Evolutionary conservation across 2,329 filamentous ascomycete genomes (phyloP), one percentile per base, ranked within the genome.

Genomic region (Aureobasidium musti): DNA sequence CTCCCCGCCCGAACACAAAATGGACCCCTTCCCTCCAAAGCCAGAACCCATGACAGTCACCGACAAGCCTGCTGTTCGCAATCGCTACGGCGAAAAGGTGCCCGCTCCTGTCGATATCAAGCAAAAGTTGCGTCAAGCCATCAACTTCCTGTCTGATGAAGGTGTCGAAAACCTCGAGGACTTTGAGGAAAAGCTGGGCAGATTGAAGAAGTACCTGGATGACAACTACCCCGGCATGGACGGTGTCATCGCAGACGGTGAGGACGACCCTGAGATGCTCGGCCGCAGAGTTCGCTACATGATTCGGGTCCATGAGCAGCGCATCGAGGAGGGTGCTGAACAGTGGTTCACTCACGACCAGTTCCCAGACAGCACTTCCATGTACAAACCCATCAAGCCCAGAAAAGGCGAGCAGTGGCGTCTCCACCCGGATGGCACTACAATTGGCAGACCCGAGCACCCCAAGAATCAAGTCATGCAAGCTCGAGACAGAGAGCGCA

Each of bases 141-240:
- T 61, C 45, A 66, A 60, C 54, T 66, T 66, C 30, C 54, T 66
- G 21, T 60, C 54, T 7, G 64, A 66, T 37, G 64, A 66, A 13
- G 64, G 64, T 11, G 53, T 56, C 26, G 64, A 66, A 13, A 66
- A 66, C 47, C 41, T 37, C 19, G 7, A 6, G 5, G 45, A 53
- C 54, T 66, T 66, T 35, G 45, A 66, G n/a, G 21, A 52, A 1
- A 52, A 60, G 37, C 28, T 66, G 21, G 7, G 13, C 2, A 26
- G 13, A 1, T 26, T 66, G 2, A n/a, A 61, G 26, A 21, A 7
- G 1, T 66, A 26, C 52, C 30, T 47, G 30, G 11, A 26, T 28
- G 50, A 57, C 28, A 49, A 65, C 7, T 28, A 57, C 8, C 37
- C 47, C 4, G 1, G 2, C 5, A 37, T 39, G 35, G n/a, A 65